Conservation (phyloP, 768 basidiomycete species). For the Collybiopsis confluens region DNA sequence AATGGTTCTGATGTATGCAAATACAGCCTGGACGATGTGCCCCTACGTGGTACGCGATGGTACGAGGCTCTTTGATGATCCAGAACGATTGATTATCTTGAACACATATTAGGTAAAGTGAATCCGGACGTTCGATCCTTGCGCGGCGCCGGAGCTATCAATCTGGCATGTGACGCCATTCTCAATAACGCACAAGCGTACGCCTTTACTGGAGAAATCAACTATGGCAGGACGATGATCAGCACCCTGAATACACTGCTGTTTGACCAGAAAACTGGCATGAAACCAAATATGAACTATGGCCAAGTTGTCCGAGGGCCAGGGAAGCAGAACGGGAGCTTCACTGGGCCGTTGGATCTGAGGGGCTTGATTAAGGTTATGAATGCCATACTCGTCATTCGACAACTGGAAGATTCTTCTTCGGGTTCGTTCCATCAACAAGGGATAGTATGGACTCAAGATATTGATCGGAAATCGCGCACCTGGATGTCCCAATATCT, state of each 20-base stretch:
- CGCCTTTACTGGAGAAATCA: slow-evolving; percentile 25
- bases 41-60: slow-evolving; percentile 49
- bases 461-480: slow-evolving; percentile 33
- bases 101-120: slow-evolving; percentile 21
- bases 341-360: slow-evolving; percentile 51
- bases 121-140: slow-evolving; percentile 51
- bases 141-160: slow-evolving; percentile 37
- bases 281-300: slow-evolving; percentile 53
- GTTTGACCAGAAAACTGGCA: slow-evolving; percentile 34
- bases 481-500: slow-evolving; percentile 40
- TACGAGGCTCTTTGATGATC: background rate
- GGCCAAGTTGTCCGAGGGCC: slow-evolving; percentile 53
- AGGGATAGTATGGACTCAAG: slow-evolving; percentile 23
- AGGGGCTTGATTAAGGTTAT: slow-evolving; percentile 46
- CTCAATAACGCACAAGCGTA: slow-evolving; percentile 43
- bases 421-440: background rate
- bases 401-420: slow-evolving; percentile 19
- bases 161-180: slow-evolving; percentile 36
- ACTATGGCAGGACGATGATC: slow-evolving; percentile 32
- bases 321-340: slow-evolving; percentile 39
- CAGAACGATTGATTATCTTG: background rate
- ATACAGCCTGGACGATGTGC: slow-evolving; percentile 34
- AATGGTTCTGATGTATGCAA: slow-evolving; percentile 1
- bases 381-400: slow-evolving; percentile 41
- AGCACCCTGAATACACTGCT: slow-evolving; percentile 44